Evolutionary conservation across 441 rosid genomes (phyloP).

Genomic region (Arabidopsis hybrid): DNA sequence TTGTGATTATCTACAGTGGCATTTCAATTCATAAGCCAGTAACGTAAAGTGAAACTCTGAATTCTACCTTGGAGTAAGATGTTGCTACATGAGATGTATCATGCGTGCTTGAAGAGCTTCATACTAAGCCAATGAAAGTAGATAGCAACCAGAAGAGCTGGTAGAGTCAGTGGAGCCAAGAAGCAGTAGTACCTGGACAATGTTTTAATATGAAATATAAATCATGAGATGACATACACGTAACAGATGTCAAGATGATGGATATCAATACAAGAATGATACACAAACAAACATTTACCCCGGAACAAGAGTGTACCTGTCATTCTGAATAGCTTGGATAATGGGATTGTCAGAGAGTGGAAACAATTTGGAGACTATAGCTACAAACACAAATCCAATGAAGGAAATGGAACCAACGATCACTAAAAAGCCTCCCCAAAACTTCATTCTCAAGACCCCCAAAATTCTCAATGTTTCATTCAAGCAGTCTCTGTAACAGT

Average conservation of each 20-base stretch:
- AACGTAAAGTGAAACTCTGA: not conserved
- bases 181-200: slow-evolving; percentile 73
- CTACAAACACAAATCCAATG: slow-evolving; percentile 29
- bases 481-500: not conserved
- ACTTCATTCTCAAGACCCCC: slow-evolving; percentile 21
- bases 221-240: not conserved
- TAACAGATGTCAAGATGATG: slow-evolving; percentile 7
- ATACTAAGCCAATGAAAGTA: slow-evolving; percentile 97
- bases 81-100: slow-evolving; percentile 34
- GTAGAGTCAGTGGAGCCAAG: slow-evolving; percentile 85
- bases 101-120: slow-evolving; percentile 96
- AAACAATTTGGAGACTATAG: slow-evolving; percentile 29
- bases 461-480: not conserved
- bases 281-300: not conserved
- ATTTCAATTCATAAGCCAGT: not conserved
- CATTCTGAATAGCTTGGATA: slow-evolving; percentile 38
- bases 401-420: slow-evolving; percentile 24
- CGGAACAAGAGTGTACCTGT: slow-evolving; percentile 49
- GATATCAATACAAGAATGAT: not conserved
- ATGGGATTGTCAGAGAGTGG: slow-evolving; percentile 31
- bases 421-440: slow-evolving; percentile 38
- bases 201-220: not conserved
- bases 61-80: slow-evolving; percentile 7
- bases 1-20: not conserved
- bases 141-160: slow-evolving; percentile 64